phyloP scores from a whole-genome alignment of 192 early-diverging fungal genomes.

The Linnemannia elongata region DNA sequence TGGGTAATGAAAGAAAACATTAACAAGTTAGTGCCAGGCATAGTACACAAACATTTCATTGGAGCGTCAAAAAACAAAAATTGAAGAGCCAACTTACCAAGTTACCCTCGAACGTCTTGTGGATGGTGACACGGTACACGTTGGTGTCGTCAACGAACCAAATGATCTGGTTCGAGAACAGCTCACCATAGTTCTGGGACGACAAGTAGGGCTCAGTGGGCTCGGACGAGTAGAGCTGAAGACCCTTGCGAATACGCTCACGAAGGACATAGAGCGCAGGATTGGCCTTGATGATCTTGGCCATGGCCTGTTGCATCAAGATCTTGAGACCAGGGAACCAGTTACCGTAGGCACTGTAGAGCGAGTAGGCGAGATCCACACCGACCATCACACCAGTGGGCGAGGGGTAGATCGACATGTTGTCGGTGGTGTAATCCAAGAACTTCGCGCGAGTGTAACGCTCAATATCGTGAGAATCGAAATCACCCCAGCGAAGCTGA shows the following conservation, averaged over 20 bases:
- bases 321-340: constrained; percentile 99
- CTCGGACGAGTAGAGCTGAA: constrained; percentile 98
- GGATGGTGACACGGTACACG: constrained; percentile 99
- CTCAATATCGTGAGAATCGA: constrained; percentile 99
- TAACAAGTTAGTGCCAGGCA: not conserved
- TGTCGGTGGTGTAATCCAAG: constrained; percentile 98
- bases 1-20: not conserved
- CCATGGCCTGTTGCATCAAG: constrained; percentile 96
- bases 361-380: constrained; percentile 97
- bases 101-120: constrained; percentile 99
- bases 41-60: not conserved
- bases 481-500: constrained; percentile 98
- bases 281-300: constrained; percentile 99
- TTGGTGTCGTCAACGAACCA: constrained; percentile 99
- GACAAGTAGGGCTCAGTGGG: constrained; percentile 98
- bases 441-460: constrained; percentile 98
- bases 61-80: not conserved
- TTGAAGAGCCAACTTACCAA: constrained; percentile 64
- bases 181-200: constrained; percentile 94
- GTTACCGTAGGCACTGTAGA: constrained; percentile 95
- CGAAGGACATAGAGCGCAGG: constrained; percentile 97
- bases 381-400: constrained; percentile 97
- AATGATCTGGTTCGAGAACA: constrained; percentile 98
- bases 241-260: constrained; percentile 98
- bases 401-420: constrained; percentile 99